Evolutionary conservation across 2,329 filamentous ascomycete species (phyloP).

Genomic region (Colletotrichum filicis): DNA sequence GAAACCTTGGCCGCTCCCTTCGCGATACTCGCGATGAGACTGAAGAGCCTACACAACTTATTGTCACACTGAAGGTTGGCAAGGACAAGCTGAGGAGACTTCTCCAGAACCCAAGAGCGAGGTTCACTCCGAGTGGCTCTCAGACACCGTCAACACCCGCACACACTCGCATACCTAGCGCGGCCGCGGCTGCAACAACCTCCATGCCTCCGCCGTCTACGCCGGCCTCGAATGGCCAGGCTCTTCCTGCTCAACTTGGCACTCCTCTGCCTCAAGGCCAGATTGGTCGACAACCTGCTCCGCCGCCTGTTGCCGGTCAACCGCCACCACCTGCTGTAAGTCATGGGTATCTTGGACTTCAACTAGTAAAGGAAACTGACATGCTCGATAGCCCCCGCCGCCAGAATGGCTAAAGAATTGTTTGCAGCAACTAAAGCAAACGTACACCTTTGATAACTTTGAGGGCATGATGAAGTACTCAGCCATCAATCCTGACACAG

Average conservation of each 20-base stretch:
- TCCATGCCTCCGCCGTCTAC: constrained; percentile 52
- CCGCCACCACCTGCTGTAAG: constrained; percentile 71
- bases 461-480: constrained; percentile 93
- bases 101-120: constrained; percentile 59
- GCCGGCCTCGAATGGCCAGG: constrained; percentile 41
- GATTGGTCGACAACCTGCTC: constrained; percentile 76
- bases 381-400: constrained; percentile 73
- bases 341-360: not conserved
- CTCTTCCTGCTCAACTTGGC: constrained; percentile 36
- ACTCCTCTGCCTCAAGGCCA: constrained; percentile 59
- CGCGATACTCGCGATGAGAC: constrained; percentile 83
- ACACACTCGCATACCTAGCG: constrained; percentile 45
- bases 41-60: constrained; percentile 74
- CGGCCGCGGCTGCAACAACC: constrained; percentile 39
- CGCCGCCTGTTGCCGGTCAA: constrained; percentile 68
- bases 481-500: constrained; percentile 78
- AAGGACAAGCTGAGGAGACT: constrained; percentile 78
- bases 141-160: constrained; percentile 45
- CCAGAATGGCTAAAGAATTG: constrained; percentile 86
- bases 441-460: constrained; percentile 85
- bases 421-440: constrained; percentile 75
- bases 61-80: constrained; percentile 80
- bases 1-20: constrained; percentile 64
- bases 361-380: constrained; percentile 8
- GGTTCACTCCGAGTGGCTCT: constrained; percentile 40